These are phyloP conservation scores for Clonostachys rosea DNA, from an alignment of 2,329 filamentous ascomycete genomes.

Conservation along the genomic window DNA sequence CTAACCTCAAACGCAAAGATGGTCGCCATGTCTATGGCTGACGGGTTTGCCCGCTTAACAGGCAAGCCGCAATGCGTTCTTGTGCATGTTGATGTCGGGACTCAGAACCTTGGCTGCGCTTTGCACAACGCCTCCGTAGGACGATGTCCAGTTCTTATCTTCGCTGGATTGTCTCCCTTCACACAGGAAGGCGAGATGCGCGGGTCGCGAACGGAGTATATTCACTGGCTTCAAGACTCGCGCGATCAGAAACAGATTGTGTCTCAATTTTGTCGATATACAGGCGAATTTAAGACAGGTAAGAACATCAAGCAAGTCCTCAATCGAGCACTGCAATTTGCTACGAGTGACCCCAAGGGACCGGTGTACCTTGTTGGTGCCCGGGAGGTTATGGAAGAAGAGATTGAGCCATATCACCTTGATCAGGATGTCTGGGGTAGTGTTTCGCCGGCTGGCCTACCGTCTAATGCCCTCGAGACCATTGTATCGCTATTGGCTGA, in stretches of 20 bases:
- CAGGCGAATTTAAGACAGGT: slow-evolving; percentile 73
- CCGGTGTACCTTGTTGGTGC: slow-evolving; percentile 78
- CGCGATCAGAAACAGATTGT: slow-evolving; percentile 74
- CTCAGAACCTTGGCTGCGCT: slow-evolving; percentile 66
- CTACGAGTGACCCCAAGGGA: slow-evolving; percentile 66
- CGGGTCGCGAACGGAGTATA: slow-evolving; percentile 69
- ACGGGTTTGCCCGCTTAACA: slow-evolving; percentile 67
- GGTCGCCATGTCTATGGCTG: slow-evolving; percentile 74
- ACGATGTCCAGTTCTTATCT: slow-evolving; percentile 67
- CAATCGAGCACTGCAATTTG: slow-evolving; percentile 74
- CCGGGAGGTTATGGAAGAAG: slow-evolving; percentile 81
- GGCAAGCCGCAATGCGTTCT: slow-evolving; percentile 69
- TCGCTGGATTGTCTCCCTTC: slow-evolving; percentile 69
- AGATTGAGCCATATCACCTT: slow-evolving; percentile 68
- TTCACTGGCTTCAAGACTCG: slow-evolving; percentile 77
- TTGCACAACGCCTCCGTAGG: slow-evolving; percentile 74
- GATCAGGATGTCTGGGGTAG: slow-evolving; percentile 67
- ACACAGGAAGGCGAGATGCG: slow-evolving; percentile 70
- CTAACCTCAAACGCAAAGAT: slow-evolving; percentile 39
- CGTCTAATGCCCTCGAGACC: slow-evolving; percentile 40
- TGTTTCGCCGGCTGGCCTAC: slow-evolving; percentile 60
- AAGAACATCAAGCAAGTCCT: slow-evolving; percentile 82
- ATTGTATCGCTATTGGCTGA: slow-evolving; percentile 60
- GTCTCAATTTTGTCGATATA: slow-evolving; percentile 74
- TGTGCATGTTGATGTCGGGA: slow-evolving; percentile 74